Evolutionary conservation across 2,329 filamentous ascomycete genomes (phyloP).

Genomic region (Ustilaginoidea virens): DNA sequence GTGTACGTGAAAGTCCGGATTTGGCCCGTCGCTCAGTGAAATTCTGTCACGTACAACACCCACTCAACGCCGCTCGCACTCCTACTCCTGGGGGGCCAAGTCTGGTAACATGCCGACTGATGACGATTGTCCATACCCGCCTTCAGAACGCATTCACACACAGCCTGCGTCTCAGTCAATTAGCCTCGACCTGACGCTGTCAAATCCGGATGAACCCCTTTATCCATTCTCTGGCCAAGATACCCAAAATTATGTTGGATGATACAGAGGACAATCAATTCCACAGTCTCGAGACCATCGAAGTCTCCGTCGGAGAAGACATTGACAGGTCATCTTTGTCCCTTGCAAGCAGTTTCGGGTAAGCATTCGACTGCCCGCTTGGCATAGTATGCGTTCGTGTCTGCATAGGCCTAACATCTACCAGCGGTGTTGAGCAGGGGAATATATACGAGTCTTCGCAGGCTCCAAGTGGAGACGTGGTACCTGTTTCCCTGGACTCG

Average conservation of each 20-base stretch:
- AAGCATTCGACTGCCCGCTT: no score
- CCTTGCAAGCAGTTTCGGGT: slow-evolving; percentile 12
- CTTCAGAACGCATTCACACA: slow-evolving; percentile 6
- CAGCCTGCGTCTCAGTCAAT: slow-evolving; percentile 1
- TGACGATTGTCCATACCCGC: slow-evolving; percentile 1
- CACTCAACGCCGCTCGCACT: no score
- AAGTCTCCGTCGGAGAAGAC: slow-evolving; percentile 11
- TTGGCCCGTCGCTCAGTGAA: slow-evolving; percentile 2
- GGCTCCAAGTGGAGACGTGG: slow-evolving; percentile 7
- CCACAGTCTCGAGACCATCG: slow-evolving; percentile 7
- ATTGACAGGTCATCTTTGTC: slow-evolving; percentile 10
- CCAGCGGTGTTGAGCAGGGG: no score
- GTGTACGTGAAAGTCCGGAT: slow-evolving; percentile 2
- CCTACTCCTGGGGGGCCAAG: no score
- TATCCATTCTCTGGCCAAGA: no score
- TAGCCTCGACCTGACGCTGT: no score
- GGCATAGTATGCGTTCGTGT: no score
- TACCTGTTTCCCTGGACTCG: slow-evolving; percentile 31
- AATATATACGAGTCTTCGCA: slow-evolving; percentile 8
- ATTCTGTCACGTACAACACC: no score
- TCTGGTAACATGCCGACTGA: background rate
- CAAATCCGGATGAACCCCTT: no score
- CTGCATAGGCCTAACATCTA: no score
- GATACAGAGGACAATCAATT: no score
- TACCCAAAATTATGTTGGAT: no score